Base-by-base conservation (phyloP, 306 rosid genomes). In the Cyamopsis tetragonoloba region DNA sequence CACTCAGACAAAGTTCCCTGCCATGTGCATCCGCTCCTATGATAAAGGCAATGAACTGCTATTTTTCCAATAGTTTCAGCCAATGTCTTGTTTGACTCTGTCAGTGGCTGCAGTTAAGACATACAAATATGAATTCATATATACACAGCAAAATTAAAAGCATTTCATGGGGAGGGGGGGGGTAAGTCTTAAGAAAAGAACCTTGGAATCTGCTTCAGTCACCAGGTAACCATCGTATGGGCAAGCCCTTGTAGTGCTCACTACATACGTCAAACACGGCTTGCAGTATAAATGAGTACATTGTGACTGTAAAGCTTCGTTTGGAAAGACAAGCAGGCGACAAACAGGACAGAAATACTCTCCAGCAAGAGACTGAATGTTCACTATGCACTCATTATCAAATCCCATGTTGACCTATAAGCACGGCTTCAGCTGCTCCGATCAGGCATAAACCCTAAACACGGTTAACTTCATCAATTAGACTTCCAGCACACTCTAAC, bases 311-410 rank as follows among this genome's bases (percentile, higher is more conserved):
- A 86, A 77, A 41, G 99, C 99, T 78, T 95, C 97, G 30, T 80
- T 83, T 17, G 99, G 97, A 82, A 88, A 86, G 2, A 95, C 96
- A 4, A 95, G 99, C 42, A 90, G 75, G 12, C 97, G 95, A 78
- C 99, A 95, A 37, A 95, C 97, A 0, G 99, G 97, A 70, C 97
- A 95, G 79, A 95, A 95, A 69, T 90, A 95, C 82, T 95, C 97
- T 47, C 99, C 99, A 3, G 96, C 97, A 75, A 95, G 96, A 55
- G 97, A 80, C 64, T 90, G 99, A 80, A 95, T 90, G 75, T 88
- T 95, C 71, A 90, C 81, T 62, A 95, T 88, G 85, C 99, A 95
- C 76, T 95, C 97, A 23, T 86, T 95, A 80, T 95, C 99, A 76
- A 95, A 95, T 35, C 99, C 99, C 99, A 95, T 95, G 23, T 38